phyloP scores from a whole-genome alignment of 768 basidiomycete species.

The Suillus lakei region DNA sequence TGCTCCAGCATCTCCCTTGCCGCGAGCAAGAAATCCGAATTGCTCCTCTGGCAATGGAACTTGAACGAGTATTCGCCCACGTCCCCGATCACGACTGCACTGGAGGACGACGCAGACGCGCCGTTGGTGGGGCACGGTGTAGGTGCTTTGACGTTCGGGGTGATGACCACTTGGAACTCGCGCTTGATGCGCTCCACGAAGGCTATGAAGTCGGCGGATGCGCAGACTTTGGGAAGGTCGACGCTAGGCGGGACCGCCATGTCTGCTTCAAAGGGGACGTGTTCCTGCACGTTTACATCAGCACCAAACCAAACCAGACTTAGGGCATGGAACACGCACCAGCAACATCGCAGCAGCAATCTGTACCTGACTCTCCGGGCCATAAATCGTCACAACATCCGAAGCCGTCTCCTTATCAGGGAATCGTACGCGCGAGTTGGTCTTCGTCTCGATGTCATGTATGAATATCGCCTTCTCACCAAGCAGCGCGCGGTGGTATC shows the following conservation, averaged over 20 bases:
- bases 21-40: constrained; percentile 89
- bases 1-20: constrained; percentile 93
- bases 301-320: background rate
- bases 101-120: constrained; percentile 41
- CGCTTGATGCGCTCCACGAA: constrained; percentile 91
- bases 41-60: constrained; percentile 93
- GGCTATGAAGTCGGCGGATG: constrained; percentile 81
- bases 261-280: constrained; percentile 95
- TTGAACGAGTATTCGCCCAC: constrained; percentile 86
- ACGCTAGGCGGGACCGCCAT: constrained; percentile 86
- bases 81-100: constrained; percentile 22
- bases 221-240: constrained; percentile 76
- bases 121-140: constrained; percentile 49
- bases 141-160: constrained; percentile 70
- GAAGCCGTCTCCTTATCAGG: constrained; percentile 94
- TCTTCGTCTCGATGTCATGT: constrained; percentile 95
- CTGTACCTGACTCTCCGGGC: constrained; percentile 95
- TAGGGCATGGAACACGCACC: constrained; percentile 47
- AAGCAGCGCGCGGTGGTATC: constrained; percentile 92
- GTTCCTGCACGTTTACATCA: constrained; percentile 62
- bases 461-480: constrained; percentile 98
- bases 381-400: constrained; percentile 94
- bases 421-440: constrained; percentile 90
- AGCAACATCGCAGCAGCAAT: constrained; percentile 96
- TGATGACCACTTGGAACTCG: constrained; percentile 90